These are phyloP conservation scores for Warburgia ugandensis DNA, from an alignment of 164 flowering plant species.

Conservation along the genomic window DNA sequence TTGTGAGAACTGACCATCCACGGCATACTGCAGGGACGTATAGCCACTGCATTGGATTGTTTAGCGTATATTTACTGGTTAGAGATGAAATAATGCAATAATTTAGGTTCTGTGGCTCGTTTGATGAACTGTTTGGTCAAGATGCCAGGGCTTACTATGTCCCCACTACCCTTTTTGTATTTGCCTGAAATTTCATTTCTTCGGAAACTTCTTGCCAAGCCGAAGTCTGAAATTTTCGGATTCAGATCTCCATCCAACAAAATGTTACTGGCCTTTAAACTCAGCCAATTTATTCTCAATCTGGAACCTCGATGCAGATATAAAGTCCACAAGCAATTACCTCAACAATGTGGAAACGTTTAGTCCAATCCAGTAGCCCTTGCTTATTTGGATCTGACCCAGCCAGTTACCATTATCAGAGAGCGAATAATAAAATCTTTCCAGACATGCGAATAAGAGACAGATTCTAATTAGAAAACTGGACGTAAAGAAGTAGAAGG, in stretches of 20 bases:
- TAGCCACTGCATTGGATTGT: conserved; percentile 8
- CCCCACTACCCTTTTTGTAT: conserved; percentile 24
- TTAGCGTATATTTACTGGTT: too few species aligned
- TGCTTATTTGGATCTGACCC: conserved; percentile 22
- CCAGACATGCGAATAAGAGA: too few species aligned
- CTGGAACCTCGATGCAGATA: conserved; percentile 59
- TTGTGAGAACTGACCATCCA: conserved; percentile 7
- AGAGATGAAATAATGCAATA: too few species aligned
- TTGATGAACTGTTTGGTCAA: neutral
- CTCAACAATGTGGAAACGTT: conserved; percentile 18
- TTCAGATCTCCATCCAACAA: conserved; percentile 37
- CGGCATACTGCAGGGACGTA: conserved; percentile 10
- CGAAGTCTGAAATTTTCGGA: conserved; percentile 51
- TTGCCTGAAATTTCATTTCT: conserved; percentile 19
- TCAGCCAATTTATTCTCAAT: conserved; percentile 39
- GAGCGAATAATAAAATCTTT: too few species aligned
- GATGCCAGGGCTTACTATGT: conserved; percentile 26
- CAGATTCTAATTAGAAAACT: too few species aligned
- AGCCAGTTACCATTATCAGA: too few species aligned
- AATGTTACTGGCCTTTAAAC: conserved; percentile 53
- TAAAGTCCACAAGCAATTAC: conserved; percentile 50
- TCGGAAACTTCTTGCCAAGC: conserved; percentile 37
- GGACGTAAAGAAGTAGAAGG: too few species aligned
- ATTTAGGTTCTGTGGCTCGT: too few species aligned
- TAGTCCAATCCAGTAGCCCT: conserved; percentile 15